Evolutionary conservation across 345 rosid genomes (phyloP), one percentile per base, ranked within the genome.

Genomic region (Brassica nigra): DNA sequence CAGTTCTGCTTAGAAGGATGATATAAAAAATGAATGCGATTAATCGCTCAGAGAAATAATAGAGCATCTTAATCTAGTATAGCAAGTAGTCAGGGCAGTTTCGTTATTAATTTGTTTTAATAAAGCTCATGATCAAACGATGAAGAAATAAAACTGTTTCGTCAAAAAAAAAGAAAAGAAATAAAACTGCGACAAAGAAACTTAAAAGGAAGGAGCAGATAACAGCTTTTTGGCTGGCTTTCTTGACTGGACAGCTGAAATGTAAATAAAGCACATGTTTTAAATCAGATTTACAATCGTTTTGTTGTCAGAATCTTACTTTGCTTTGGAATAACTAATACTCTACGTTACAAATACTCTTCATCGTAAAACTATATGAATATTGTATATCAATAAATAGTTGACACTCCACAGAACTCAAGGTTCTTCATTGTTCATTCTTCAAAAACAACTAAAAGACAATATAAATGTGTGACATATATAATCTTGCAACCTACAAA

Each of bases 401-500:
- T 39, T 67, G 72, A 58, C 79, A 37, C 39, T 57, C 58, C 58
- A 76, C 67, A 37, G n/a, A 27, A 58, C 58, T 67, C 23, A 29
- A 29, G 61, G 8, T 52, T 12, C 54, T 47, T 31, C 5, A 23
- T 74, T 65, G 9, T 14, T 28, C 36, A 62, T 28, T 62, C 66
- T 12, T 62, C 9, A 15, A 57, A 29, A 54, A 55, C 66, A 27
- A 55, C 42, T 9, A 47, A 47, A 47, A 42, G 55, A 47, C 55
- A 47, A 47, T 12, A 14, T 47, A 47, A 47, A 47, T 14, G 55
- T 14, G 55, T 14, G 55, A 47, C 54, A 47, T 47, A 12, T 11
- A 4, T 47, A 47, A 47, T 47, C 55, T 47, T 12, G 6, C 15
- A 47, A 47, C 55, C 16, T 11, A 52, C 57, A 2, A 57, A 68